A percentile compares a stretch with the other conserved stretches of the same genome.
Conservation (phyloP, 2,329 filamentous ascomycete genomes). For the Onygena corvina region DNA sequence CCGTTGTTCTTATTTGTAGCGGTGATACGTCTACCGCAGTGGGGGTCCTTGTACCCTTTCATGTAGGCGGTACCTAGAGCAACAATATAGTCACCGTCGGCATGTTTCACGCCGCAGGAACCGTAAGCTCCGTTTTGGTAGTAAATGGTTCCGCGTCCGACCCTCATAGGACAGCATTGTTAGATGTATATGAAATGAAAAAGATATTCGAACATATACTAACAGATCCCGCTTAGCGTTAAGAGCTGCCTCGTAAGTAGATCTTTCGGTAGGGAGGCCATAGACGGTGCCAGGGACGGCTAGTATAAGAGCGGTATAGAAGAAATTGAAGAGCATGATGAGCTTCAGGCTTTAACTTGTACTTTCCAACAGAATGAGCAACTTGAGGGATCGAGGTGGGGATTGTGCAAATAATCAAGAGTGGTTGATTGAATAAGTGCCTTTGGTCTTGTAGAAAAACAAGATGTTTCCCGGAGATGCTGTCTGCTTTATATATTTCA, state of each 20-base stretch:
- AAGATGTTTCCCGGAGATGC: too few species aligned
- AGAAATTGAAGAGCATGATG: neutral
- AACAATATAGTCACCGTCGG: conserved; percentile 11
- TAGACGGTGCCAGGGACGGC: neutral
- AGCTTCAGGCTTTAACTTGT: neutral
- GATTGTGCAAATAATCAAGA: too few species aligned
- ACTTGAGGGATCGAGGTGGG: too few species aligned
- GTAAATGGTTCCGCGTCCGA: conserved; percentile 12
- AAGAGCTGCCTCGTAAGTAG: neutral
- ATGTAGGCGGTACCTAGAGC: conserved; percentile 10
- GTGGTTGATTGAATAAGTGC: too few species aligned
- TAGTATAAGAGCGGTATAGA: neutral
- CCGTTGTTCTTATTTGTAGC: conserved; percentile 13
- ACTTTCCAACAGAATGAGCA: too few species aligned
- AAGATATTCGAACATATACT: neutral
- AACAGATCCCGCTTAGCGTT: neutral
- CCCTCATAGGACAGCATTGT: neutral
- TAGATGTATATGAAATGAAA: neutral
- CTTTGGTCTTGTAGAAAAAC: too few species aligned
- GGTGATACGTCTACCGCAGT: conserved; percentile 10
- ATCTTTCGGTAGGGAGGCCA: neutral
- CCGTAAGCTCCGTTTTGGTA: conserved; percentile 9
- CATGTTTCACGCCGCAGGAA: conserved; percentile 11
- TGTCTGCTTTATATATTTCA: too few species aligned
- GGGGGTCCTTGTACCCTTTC: conserved; percentile 6